Evolutionary conservation across 768 basidiomycete genomes (phyloP), one percentile per base, ranked within the genome.

Genomic region (Saitozyma sp.): DNA sequence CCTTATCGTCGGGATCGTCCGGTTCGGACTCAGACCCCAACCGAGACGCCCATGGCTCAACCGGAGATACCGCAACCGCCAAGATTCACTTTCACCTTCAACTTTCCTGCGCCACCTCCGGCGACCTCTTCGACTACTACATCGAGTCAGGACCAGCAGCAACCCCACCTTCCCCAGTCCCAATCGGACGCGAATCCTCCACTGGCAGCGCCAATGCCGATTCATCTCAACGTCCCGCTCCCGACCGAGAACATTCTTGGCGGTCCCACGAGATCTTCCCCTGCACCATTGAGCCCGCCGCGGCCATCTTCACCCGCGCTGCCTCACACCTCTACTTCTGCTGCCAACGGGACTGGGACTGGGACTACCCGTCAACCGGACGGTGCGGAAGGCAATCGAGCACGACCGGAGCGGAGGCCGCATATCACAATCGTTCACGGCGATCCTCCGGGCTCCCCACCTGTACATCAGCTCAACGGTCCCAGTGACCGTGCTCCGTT

Each of bases 1-100:
- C 71, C 71, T 0, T 72, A 72, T 43, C 16, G n/a, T 49, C 50
- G 68, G 45, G 50, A 63, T 29, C 48, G 29, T 49, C 56, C 56
- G 7, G 11, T 8, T 11, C 6, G 37, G 49, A 10, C 52, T 41
- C 40, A 46, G 45, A 43, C 43, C 19, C 42, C 6, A 17, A 40
- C 50, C 40, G 19, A 19, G 6, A 61, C 37, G 20, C 54, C 39
- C 45, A 55, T 16, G 10, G 51, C 48, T 9, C 54, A 29, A 20
- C 40, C 20, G 19, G 39, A 41, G 13, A 37, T 9, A 16, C 53
- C 16, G 46, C 55, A 7, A n/a, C 9, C 8, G 8, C 58, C 20
- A n/a, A 50, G 9, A 6, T 56, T 39, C 19, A 49, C 43, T 5
- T 29, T 29, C 29, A 29, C 49, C 43, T 41, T 46, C 55, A 42